Evolutionary conservation across 2,329 filamentous ascomycete genomes (phyloP).

Genomic region (Xylariaceae sp.): DNA sequence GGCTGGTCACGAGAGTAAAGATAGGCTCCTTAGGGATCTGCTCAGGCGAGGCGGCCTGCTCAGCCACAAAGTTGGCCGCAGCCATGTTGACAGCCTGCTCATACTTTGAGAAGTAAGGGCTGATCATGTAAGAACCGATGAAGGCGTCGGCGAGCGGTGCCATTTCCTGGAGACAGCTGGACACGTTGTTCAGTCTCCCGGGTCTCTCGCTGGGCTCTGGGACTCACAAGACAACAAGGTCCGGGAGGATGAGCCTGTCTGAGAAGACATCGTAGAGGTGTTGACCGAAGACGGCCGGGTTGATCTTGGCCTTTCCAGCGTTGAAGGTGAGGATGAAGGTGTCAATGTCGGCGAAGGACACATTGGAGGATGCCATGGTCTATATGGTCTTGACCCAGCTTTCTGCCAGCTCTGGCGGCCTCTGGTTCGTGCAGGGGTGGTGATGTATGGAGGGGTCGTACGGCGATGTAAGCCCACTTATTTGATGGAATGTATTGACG

Average conservation of each 20-base stretch:
- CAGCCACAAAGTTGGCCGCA: slow-evolving; percentile 39
- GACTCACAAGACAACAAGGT: slow-evolving; percentile 56
- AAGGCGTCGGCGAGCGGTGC: slow-evolving; percentile 81
- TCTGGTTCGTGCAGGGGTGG: too few relatives aligned
- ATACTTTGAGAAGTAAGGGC: slow-evolving; percentile 71
- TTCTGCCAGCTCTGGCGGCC: neutral
- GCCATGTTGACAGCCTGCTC: slow-evolving; percentile 69
- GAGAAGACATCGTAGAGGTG: slow-evolving; percentile 62
- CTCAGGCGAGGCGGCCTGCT: slow-evolving; percentile 13
- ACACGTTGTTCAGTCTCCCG: neutral
- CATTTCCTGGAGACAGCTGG: slow-evolving; percentile 81
- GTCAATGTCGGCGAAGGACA: slow-evolving; percentile 48
- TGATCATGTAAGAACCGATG: slow-evolving; percentile 75
- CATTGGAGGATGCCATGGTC: neutral
- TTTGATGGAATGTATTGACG: too few relatives aligned
- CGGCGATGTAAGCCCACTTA: too few relatives aligned
- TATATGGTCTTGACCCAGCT: neutral
- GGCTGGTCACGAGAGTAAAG: slow-evolving; percentile 67
- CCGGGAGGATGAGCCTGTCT: slow-evolving; percentile 46
- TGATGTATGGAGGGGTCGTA: too few relatives aligned
- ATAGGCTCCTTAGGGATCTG: slow-evolving; percentile 29
- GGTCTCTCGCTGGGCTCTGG: neutral
- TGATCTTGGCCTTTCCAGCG: slow-evolving; percentile 69
- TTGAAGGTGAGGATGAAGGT: slow-evolving; percentile 87
- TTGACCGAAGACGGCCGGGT: slow-evolving; percentile 65